Percentiles rank a stretch among this genome's conserved stretches.
Conservation (phyloP, 2,329 filamentous ascomycete genomes). For the Ascochyta koolunga region DNA sequence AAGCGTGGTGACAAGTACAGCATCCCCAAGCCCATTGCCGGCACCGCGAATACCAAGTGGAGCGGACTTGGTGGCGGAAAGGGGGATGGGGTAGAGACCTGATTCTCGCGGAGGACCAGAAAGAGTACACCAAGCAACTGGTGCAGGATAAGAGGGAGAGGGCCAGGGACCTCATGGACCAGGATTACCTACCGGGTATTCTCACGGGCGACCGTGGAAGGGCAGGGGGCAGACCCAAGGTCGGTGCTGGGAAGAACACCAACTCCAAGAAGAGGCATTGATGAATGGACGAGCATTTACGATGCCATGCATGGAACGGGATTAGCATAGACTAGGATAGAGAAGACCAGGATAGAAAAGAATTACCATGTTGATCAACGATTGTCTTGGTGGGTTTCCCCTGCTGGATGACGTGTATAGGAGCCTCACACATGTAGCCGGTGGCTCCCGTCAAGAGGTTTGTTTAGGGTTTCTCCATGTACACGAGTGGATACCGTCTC, state of each 20-base stretch:
- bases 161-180: constrained; percentile 88
- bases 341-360: neutral
- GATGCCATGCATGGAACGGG: neutral
- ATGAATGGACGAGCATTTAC: neutral
- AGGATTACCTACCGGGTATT: constrained; percentile 87
- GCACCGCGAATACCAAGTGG: constrained; percentile 77
- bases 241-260: constrained; percentile 85
- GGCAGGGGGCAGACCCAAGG: constrained; percentile 70
- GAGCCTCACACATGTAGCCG: too few species aligned
- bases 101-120: constrained; percentile 93
- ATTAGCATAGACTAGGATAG: neutral
- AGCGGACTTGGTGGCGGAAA: constrained; percentile 74
- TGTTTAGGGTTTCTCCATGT: too few species aligned
- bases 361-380: neutral
- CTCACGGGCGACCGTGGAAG: constrained; percentile 77
- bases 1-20: constrained; percentile 90
- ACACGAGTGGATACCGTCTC: too few species aligned
- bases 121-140: constrained; percentile 76
- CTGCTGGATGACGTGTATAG: too few species aligned
- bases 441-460: too few species aligned
- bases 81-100: constrained; percentile 85
- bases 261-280: constrained; percentile 72
- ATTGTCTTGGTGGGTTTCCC: too few species aligned
- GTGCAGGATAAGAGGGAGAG: constrained; percentile 69
- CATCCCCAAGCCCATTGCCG: constrained; percentile 86